Percentiles rank a stretch among this genome's conserved stretches.
Conservation (phyloP, 192 early-diverging fungal species). For the Mortierella claussenii region DNA sequence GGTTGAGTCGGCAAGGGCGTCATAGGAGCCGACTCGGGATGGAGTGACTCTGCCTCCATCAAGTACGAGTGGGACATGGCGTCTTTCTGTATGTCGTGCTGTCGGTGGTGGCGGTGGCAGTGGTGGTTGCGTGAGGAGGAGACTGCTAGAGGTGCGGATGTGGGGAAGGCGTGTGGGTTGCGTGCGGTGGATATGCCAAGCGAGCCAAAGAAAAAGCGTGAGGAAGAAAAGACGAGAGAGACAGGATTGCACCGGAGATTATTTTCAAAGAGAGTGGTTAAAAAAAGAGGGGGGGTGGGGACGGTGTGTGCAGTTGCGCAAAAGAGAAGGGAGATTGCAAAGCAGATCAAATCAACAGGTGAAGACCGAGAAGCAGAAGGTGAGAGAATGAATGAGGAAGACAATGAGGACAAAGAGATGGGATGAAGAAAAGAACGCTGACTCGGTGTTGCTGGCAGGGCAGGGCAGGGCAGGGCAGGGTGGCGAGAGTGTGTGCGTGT, state of each 20-base stretch:
- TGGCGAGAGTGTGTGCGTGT: no score
- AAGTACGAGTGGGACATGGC: constrained; percentile 37
- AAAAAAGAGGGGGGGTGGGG: neutral
- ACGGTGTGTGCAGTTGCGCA: neutral
- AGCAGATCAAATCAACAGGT: no score
- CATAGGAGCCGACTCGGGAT: constrained; percentile 30
- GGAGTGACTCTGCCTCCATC: constrained; percentile 45
- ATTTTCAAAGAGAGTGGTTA: neutral
- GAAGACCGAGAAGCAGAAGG: no score
- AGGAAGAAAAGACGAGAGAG: constrained; percentile 3
- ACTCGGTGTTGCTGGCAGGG: no score
- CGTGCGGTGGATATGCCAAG: neutral
- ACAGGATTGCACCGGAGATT: neutral
- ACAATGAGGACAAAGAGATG: neutral
- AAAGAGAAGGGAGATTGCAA: neutral
- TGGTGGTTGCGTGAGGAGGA: neutral
- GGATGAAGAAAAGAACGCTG: neutral
- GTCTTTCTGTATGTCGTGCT: neutral
- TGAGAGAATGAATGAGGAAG: neutral
- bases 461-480: no score
- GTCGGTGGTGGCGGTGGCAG: neutral
- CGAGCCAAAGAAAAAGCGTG: neutral
- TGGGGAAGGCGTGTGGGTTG: neutral
- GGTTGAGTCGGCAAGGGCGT: constrained; percentile 13
- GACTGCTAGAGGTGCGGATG: neutral